These are phyloP conservation scores for Psilocybe tampanensis DNA, from an alignment of 768 basidiomycete genomes.

Conservation along the genomic window DNA sequence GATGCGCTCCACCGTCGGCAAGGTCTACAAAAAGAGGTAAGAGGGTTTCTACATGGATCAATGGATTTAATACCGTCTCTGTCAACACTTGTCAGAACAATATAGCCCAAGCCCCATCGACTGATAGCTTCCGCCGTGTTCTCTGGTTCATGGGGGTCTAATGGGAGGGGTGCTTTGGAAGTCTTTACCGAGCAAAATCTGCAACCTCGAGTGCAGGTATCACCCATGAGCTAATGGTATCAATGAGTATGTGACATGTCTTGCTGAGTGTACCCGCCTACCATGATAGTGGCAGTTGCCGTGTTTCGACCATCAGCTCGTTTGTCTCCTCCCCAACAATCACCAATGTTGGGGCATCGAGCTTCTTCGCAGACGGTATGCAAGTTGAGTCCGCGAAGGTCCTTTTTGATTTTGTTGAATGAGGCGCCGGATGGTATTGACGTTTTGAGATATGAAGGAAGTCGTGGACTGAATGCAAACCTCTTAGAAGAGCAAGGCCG, in stretches of 20 bases:
- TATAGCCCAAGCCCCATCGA: slow-evolving; percentile 97
- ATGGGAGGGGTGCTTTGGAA: slow-evolving; percentile 80
- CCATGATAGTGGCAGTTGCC: slow-evolving; percentile 99
- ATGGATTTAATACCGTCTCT: slow-evolving; percentile 74
- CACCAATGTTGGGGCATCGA: slow-evolving; percentile 98
- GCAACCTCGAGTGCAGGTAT: slow-evolving; percentile 97
- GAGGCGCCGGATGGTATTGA: slow-evolving; percentile 88
- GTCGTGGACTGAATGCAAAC: slow-evolving; percentile 61
- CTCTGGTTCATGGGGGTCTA: slow-evolving; percentile 97
- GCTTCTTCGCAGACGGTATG: slow-evolving; percentile 99
- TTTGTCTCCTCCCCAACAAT: slow-evolving; percentile 94
- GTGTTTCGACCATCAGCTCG: slow-evolving; percentile 74
- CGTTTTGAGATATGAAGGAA: slow-evolving; percentile 89
- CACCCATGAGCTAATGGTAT: slow-evolving; percentile 85
- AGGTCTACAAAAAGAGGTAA: slow-evolving; percentile 60
- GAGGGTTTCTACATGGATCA: not conserved
- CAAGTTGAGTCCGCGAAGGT: slow-evolving; percentile 86
- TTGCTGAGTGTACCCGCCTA: too few relatives aligned
- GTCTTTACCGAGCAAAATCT: slow-evolving; percentile 98
- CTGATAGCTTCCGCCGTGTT: slow-evolving; percentile 98
- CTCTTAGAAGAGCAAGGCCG: not conserved
- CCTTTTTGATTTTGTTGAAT: slow-evolving; percentile 92
- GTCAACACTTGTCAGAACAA: slow-evolving; percentile 95
- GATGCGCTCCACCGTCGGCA: slow-evolving; percentile 86
- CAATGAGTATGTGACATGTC: too few relatives aligned